Evolutionary conservation across 352 stramenopile species (phyloP).

Genomic region (Blastocystis sp.): DNA sequence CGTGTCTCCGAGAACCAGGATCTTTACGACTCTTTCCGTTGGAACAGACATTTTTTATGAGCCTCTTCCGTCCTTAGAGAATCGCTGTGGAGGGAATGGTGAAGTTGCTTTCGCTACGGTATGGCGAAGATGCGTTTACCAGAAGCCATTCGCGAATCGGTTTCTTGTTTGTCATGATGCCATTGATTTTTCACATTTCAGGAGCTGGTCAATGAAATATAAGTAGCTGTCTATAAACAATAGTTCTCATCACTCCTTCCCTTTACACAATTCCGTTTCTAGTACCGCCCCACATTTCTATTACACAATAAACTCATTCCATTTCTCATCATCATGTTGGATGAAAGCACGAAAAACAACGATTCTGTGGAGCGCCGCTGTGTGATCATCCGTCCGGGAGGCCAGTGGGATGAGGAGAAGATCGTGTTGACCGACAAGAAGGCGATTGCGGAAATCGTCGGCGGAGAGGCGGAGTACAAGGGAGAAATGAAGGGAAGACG

Average conservation of each 20-base stretch:
- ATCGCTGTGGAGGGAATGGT: no score
- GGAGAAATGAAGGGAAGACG: constrained; percentile 37
- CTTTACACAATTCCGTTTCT: no score
- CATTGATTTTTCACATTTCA: no score
- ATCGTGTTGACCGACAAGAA: constrained; percentile 31
- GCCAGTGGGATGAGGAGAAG: constrained; percentile 21
- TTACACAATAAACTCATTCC: no score
- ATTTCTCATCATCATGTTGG: no score
- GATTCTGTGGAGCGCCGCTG: constrained; percentile 17
- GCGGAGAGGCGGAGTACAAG: constrained; percentile 40
- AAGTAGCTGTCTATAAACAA: no score
- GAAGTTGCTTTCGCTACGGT: no score
- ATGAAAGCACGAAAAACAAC: not conserved
- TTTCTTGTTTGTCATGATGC: not conserved
- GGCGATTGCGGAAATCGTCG: constrained; percentile 3
- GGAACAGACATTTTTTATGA: not conserved
- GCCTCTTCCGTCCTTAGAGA: no score
- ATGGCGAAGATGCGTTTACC: not conserved
- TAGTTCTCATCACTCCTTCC: no score
- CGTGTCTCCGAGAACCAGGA: constrained; percentile 74
- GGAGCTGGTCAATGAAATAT: no score
- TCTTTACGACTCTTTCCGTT: constrained; percentile 74
- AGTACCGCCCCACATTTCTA: no score
- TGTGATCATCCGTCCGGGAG: constrained; percentile 19
- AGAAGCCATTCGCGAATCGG: not conserved